A percentile compares a stretch with the other conserved stretches of the same genome.
These are phyloP conservation scores for Spiromastix sp. DNA, from an alignment of 2,329 filamentous ascomycete genomes.

Conservation along the genomic window DNA sequence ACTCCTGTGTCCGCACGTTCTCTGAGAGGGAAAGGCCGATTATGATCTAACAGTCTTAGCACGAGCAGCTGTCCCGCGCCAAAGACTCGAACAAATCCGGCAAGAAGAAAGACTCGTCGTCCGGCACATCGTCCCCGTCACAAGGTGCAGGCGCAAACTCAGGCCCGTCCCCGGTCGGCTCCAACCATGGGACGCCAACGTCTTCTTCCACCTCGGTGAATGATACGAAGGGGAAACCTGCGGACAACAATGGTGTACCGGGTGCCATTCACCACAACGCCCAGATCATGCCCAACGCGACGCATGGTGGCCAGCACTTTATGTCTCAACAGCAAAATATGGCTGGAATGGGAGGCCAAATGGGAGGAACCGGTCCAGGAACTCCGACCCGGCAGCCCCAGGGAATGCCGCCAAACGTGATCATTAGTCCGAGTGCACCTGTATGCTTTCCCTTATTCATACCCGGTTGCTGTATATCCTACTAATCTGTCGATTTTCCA, in stretches of 20 bases:
- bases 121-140: slow-evolving; percentile 69
- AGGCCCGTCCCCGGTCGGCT: slow-evolving; percentile 48
- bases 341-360: slow-evolving; percentile 23
- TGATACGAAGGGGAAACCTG: slow-evolving; percentile 67
- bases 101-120: slow-evolving; percentile 48
- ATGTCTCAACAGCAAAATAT: slow-evolving; percentile 21
- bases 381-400: slow-evolving; percentile 55
- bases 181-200: slow-evolving; percentile 63
- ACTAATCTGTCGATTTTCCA: not conserved
- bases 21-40: not conserved
- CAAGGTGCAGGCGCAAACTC: slow-evolving; percentile 22
- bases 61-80: slow-evolving; percentile 79
- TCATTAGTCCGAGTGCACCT: slow-evolving; percentile 89
- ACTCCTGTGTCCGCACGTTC: no score
- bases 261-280: slow-evolving; percentile 16
- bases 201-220: slow-evolving; percentile 82
- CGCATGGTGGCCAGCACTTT: slow-evolving; percentile 27
- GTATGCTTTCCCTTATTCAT: slow-evolving; percentile 46
- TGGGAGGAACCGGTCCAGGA: slow-evolving; percentile 41
- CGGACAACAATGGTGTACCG: slow-evolving; percentile 24
- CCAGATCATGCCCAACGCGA: slow-evolving; percentile 19
- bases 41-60: slow-evolving; percentile 47
- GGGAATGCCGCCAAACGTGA: slow-evolving; percentile 69
- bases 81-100: slow-evolving; percentile 79
- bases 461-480: slow-evolving; percentile 13